phyloP scores from a whole-genome alignment of 164 flowering plant genomes.

The Vitis cinerea region DNA sequence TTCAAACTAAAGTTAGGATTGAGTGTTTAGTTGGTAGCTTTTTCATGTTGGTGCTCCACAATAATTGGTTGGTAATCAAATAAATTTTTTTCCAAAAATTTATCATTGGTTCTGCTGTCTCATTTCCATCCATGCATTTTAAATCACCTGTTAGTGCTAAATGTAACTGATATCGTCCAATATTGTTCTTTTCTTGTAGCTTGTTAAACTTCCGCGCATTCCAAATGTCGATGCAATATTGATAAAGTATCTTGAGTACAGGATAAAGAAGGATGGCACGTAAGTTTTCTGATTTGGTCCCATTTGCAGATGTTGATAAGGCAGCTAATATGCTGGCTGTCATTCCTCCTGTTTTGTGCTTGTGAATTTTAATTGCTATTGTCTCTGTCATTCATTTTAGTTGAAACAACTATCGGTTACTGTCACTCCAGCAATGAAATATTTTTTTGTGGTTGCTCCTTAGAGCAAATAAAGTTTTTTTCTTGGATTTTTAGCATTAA shows the following conservation, averaged over 20 bases:
- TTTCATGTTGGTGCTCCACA: too few relatives aligned
- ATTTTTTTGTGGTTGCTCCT: too few relatives aligned
- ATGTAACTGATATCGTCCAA: neutral
- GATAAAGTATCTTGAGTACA: slow-evolving; percentile 68
- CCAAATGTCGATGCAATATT: slow-evolving; percentile 81
- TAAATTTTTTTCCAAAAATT: too few relatives aligned
- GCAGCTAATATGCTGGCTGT: neutral
- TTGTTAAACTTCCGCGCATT: slow-evolving; percentile 81
- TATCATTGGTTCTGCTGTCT: too few relatives aligned
- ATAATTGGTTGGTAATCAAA: too few relatives aligned
- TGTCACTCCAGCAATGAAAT: neutral
- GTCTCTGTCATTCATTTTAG: neutral
- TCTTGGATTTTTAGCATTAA: too few relatives aligned
- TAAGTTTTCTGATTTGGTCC: slow-evolving; percentile 34
- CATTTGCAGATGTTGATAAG: neutral
- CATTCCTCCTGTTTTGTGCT: neutral
- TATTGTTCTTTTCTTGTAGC: slow-evolving; percentile 38
- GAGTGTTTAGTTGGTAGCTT: too few relatives aligned
- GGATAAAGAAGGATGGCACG: slow-evolving; percentile 67
- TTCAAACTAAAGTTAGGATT: too few relatives aligned
- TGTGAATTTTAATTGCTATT: neutral
- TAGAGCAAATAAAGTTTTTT: too few relatives aligned
- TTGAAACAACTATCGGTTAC: neutral
- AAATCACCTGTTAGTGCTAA: neutral
- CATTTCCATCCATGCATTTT: too few relatives aligned